Percentiles rank a stretch among this genome's conserved stretches.
Evolutionary conservation across 257 asterid species (phyloP).

Genomic region (Nicotiana benthamiana): DNA sequence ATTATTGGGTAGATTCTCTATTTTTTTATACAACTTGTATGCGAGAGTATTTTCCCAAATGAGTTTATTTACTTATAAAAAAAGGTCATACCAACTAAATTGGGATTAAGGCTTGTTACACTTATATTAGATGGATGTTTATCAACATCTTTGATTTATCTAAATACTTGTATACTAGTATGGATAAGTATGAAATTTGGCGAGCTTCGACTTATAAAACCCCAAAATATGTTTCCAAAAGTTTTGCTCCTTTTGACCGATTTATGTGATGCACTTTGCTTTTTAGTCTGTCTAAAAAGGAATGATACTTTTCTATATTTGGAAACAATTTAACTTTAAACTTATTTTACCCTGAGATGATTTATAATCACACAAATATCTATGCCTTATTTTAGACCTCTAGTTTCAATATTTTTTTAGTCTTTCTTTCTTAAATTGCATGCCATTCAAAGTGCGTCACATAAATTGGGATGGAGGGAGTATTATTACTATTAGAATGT

Average conservation of each 20-base stretch:
- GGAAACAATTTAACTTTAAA: too few species aligned
- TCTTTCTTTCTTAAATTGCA: too few species aligned
- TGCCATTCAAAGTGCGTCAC: too few species aligned
- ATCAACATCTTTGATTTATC: not conserved
- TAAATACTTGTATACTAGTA: not conserved
- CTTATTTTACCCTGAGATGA: too few species aligned
- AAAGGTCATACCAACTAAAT: not conserved
- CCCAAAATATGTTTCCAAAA: not conserved
- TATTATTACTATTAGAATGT: not conserved
- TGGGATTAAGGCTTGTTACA: not conserved
- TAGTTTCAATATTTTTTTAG: too few species aligned
- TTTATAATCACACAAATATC: too few species aligned
- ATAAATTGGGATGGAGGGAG: not conserved
- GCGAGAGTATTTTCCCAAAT: not conserved
- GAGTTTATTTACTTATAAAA: not conserved
- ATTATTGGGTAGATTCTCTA: not conserved
- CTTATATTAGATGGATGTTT: not conserved
- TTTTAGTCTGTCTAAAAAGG: too few species aligned
- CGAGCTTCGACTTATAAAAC: not conserved
- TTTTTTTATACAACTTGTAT: not conserved
- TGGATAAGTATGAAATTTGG: not conserved
- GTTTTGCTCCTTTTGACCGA: not conserved
- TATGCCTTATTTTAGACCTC: too few species aligned
- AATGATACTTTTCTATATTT: too few species aligned
- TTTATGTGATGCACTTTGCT: not conserved